Base-by-base conservation (phyloP, 2,329 filamentous ascomycete species). In the Penicillium polonicum region DNA sequence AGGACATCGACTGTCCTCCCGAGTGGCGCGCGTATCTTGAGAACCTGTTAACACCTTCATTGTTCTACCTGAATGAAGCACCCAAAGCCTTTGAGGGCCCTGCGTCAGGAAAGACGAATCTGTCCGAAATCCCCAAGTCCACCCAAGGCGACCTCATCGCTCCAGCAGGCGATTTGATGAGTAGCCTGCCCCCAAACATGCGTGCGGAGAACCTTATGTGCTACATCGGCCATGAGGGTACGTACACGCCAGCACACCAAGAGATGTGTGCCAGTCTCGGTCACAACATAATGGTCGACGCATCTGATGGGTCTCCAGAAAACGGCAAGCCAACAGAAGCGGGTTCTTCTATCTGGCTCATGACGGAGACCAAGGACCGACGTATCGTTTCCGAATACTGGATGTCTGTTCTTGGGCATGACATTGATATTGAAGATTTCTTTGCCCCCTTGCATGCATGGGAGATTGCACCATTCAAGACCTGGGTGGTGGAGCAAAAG, bases 271-370 rank as follows among this genome's bases (percentile, higher is more conserved):
- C 91, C 13, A 96, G 90, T 36, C 78, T 97, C 13, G 93, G 94
- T 0, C 94, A 99, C 65, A 99, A 99, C 70, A 93, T 99, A 66
- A 97, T 99, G 94, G 92, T 99, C 2, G 91, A 97, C 64, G 87
- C 92, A 2, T 97, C 93, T 0, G 76, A 75, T 44, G 79, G 79
- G 1, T 79, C 85, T 3, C 79, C 84, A 19, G 84, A 88, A 54
- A 81, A 89, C 50, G 90, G 89, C 5, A 90, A 94, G 70, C 76
- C 76, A 0, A 85, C 85, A 44, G 90, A 87, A 62, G 85, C 89
- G 2, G 94, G 94, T 2, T 96, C 90, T 54, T 97, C 94, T 0
- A 85, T 99, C 38, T 99, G 94, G 94, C 96, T 97, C 72, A 97
- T 99, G 94, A 97, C 94, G 0, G 92, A 97, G 72, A 92, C 88